These are phyloP conservation scores for Ligustrum vulgare DNA, from an alignment of 257 asterid species.

Conservation along the genomic window DNA sequence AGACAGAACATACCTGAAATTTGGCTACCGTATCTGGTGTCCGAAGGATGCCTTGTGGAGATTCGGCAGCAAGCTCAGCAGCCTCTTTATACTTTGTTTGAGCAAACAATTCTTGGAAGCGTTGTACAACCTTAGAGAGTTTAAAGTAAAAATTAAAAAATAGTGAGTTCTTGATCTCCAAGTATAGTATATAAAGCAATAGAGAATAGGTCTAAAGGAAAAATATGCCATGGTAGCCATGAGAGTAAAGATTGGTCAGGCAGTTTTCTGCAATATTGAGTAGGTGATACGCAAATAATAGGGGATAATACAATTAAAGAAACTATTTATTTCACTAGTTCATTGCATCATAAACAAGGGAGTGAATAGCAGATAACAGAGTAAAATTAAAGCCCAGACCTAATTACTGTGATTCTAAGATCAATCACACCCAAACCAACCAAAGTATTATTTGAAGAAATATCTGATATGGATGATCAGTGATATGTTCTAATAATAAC, in stretches of 20 bases:
- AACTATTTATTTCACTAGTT: background rate
- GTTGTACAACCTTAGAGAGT: conserved; percentile 79
- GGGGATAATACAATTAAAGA: conserved; percentile 6
- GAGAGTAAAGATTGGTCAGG: background rate
- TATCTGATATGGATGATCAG: background rate
- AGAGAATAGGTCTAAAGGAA: background rate
- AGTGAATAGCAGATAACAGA: background rate
- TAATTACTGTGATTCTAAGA: conserved; percentile 1
- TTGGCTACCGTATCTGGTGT: conserved; percentile 84
- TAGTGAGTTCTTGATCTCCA: background rate
- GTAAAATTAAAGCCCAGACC: background rate
- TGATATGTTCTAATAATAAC: background rate
- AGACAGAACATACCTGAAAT: conserved; percentile 66
- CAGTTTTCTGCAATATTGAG: conserved; percentile 1
- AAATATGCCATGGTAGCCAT: background rate
- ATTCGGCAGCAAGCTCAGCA: conserved; percentile 80
- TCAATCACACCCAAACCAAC: background rate
- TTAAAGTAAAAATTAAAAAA: conserved; percentile 10
- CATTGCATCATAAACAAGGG: background rate
- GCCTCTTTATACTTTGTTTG: conserved; percentile 77
- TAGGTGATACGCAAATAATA: conserved; percentile 6
- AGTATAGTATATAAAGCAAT: conserved; percentile 5
- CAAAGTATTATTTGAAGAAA: background rate
- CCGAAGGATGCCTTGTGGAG: conserved; percentile 75
- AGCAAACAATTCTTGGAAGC: conserved; percentile 84